Base-by-base conservation (phyloP, 139 green algal genomes). In the Monoraphidium neglectum region DNA sequence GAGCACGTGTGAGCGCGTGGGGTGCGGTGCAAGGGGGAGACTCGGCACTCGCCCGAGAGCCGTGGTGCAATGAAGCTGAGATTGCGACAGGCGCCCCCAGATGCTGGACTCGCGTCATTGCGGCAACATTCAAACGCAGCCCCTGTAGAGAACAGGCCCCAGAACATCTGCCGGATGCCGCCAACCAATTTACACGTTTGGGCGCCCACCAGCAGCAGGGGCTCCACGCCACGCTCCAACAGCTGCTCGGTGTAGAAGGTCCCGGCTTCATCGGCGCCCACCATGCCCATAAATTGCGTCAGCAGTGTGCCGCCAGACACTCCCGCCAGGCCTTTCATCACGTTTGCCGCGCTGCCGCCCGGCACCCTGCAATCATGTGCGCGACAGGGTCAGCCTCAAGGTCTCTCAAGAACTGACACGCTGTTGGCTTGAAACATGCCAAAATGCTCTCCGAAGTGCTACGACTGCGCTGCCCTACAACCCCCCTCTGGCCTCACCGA, bases 331-430 rank as follows among this genome's bases (percentile, higher is more conserved):
- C 84, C 83, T 70, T 87, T 92, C 23, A 87, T 67, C 3, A 97
- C 93, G 63, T 97, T 97, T 37, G 92, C 92, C 5, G 93, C 91
- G 77, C 81, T 91, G 70, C 93, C 93, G 12, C 93, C 93, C 1
- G 86, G 82, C 6, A 91, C 78, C 70, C 59, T 72, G 71, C 5
- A 76, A 2, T 60, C 28, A 15, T 6, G 12, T 38, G 23, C 4
- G 35, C 38, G 24, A 33, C 30, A 28, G 15, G n/a, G 60, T 30
- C 21, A 3, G 40, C 8, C 15, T 12, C 33, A 28, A 12, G 72
- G 3, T 26, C 36, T 70, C 35, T 24, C 37, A 47, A 5, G 56
- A 32, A 15, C 18, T 8, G 30, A 23, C 13, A 53, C 8, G 70
- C 8, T 35, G 53, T 6, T 54, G 53, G 21, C 6, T n/a, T 63